Percentiles rank a stretch among this genome's conserved stretches.
Conservation (phyloP, 2,329 filamentous ascomycete genomes). For the Cladosporium austrohemisphaericum region DNA sequence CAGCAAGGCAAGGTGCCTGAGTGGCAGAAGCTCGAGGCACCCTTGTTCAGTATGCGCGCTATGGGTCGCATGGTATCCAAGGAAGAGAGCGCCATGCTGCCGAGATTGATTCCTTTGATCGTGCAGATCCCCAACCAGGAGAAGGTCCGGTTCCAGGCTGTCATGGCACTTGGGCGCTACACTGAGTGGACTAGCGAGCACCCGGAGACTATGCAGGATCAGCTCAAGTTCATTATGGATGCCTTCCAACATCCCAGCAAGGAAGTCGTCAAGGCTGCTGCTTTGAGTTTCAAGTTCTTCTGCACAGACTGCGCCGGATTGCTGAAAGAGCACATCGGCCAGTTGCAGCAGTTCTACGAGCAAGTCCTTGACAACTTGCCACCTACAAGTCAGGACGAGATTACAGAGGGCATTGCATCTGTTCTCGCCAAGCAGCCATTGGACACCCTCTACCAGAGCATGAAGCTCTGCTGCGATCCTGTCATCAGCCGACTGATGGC, state of each 20-base stretch:
- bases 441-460: slow-evolving; percentile 73
- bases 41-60: slow-evolving; percentile 89
- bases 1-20: slow-evolving; percentile 74
- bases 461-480: slow-evolving; percentile 92
- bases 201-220: slow-evolving; percentile 83
- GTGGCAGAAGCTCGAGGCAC: slow-evolving; percentile 95
- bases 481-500: slow-evolving; percentile 79
- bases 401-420: slow-evolving; percentile 90
- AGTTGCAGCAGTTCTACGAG: slow-evolving; percentile 90
- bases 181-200: slow-evolving; percentile 97
- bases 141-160: slow-evolving; percentile 96
- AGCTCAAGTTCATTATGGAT: slow-evolving; percentile 92
- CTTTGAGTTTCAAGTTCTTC: slow-evolving; percentile 93
- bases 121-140: slow-evolving; percentile 94
- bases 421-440: slow-evolving; percentile 84
- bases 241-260: slow-evolving; percentile 85
- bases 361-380: slow-evolving; percentile 83
- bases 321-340: slow-evolving; percentile 74
- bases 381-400: slow-evolving; percentile 83
- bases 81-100: slow-evolving; percentile 81
- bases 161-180: slow-evolving; percentile 94
- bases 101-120: slow-evolving; percentile 86
- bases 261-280: slow-evolving; percentile 87
- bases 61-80: slow-evolving; percentile 95
- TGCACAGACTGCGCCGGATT: slow-evolving; percentile 91